Evolutionary conservation across 495 filamentous ascomycete species (phyloP).

Genomic region (Neurospora sp.): DNA sequence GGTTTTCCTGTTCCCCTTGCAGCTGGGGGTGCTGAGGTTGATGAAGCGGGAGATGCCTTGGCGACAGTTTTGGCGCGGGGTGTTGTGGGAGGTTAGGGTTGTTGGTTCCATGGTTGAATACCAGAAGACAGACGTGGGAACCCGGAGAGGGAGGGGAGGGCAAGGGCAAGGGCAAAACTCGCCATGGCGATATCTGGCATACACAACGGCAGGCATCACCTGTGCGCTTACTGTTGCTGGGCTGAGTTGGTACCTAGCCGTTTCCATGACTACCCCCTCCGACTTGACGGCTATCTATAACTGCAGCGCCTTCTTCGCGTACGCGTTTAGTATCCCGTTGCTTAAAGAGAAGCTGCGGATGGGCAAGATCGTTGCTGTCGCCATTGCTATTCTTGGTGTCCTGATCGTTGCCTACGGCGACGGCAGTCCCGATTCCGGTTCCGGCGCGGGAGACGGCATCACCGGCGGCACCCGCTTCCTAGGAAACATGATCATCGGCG

Average conservation of each 20-base stretch:
- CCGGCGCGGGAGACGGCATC: no score
- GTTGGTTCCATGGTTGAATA: slow-evolving; percentile 82
- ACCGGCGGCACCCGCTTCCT: slow-evolving; percentile 55
- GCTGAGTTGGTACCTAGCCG: slow-evolving; percentile 90
- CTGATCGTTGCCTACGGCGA: slow-evolving; percentile 90
- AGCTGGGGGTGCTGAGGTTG: slow-evolving; percentile 68
- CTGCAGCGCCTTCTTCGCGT: slow-evolving; percentile 97
- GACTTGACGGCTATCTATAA: slow-evolving; percentile 98
- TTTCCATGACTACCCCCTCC: slow-evolving; percentile 80
- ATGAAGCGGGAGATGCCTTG: slow-evolving; percentile 65
- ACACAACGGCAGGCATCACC: slow-evolving; percentile 71
- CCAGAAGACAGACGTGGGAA: slow-evolving; percentile 37
- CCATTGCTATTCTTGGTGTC: slow-evolving; percentile 78
- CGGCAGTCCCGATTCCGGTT: slow-evolving; percentile 15
- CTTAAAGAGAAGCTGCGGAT: slow-evolving; percentile 70
- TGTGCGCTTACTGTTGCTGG: slow-evolving; percentile 83
- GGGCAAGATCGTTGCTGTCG: slow-evolving; percentile 75
- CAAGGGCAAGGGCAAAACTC: slow-evolving; percentile 29
- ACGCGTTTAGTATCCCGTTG: slow-evolving; percentile 85
- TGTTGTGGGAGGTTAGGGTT: slow-evolving; percentile 59
- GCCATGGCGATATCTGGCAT: slow-evolving; percentile 57
- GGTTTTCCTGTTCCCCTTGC: slow-evolving; percentile 75
- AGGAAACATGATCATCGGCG: slow-evolving; percentile 85
- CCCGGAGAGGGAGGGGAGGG: slow-evolving; percentile 25
- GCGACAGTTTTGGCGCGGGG: slow-evolving; percentile 78